Base-by-base conservation (phyloP, 768 basidiomycete species). In the Russula dissimulans region DNA sequence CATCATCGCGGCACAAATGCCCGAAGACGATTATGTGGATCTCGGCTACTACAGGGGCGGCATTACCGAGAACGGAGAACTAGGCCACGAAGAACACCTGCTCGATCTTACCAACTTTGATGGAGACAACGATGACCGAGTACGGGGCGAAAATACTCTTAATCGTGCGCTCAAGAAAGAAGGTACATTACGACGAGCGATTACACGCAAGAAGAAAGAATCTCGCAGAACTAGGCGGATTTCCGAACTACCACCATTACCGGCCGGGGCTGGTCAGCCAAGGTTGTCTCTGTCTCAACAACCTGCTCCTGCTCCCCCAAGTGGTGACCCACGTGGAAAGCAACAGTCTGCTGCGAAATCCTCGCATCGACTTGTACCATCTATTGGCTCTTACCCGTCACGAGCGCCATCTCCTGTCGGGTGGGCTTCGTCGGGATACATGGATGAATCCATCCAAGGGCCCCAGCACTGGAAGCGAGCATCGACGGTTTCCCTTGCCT, bases 61-160 rank as follows among this genome's bases (percentile, higher is more conserved):
- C 41, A 71, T 65, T 45, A 69, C 66, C 1, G 72, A 74, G n/a
- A 71, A 72, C 10, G 69, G 78, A 31, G 68, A 69, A 48, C 66
- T 73, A 2, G 72, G 74, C 4, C 77, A 78, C 57, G 78, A 80
- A 59, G 75, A 76, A 44, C 78, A 82, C 54, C 76, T 81, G 1
- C 71, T 86, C 5, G 86, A 90, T 64, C 72, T 86, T 60, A 87
- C 87, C 5, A 85, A 89, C 67, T 91, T 89, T 67, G 86, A 90
- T 61, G 88, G 87, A 29, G 89, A 91, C 62, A 75, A 84, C 45
- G 82, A 87, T 60, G 73, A 78, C 14, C 71, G 75, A 15, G 70
- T 81, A 18, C 82, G 81, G 2, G 84, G 80, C 8, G 87, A 89
- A 65, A 73, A 68, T 9, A 70, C 73, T 60, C 72, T 91, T 29